A percentile compares a stretch with the other conserved stretches of the same genome.
Evolutionary conservation across 1,284 basidiomycete species (phyloP).

Genomic region (Binderoboletus segoi): DNA sequence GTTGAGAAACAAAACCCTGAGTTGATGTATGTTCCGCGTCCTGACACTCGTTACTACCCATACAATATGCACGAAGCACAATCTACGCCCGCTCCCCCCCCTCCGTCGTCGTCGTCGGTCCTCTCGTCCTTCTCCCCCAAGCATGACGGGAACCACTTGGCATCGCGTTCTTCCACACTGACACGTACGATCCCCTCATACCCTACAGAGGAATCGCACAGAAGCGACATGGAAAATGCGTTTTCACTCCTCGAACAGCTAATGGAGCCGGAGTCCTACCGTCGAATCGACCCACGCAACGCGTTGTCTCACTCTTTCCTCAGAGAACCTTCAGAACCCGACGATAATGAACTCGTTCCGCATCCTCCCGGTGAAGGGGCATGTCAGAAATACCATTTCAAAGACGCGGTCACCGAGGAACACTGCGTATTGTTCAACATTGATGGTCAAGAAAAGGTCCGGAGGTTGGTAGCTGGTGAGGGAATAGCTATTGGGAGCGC

Average conservation of each 20-base stretch:
- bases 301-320: slow-evolving; percentile 84
- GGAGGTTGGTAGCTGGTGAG: slow-evolving; percentile 58
- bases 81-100: slow-evolving; percentile 24
- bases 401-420: slow-evolving; percentile 58
- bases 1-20: slow-evolving; percentile 79
- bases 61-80: slow-evolving; percentile 35
- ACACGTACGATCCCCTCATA: slow-evolving; percentile 33
- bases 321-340: slow-evolving; percentile 40
- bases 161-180: slow-evolving; percentile 35
- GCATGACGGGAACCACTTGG: slow-evolving; percentile 20
- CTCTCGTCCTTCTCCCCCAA: slow-evolving; percentile 15
- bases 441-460: slow-evolving; percentile 39
- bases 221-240: slow-evolving; percentile 61
- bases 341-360: slow-evolving; percentile 68
- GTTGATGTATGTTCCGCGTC: slow-evolving; percentile 58
- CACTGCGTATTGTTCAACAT: slow-evolving; percentile 48
- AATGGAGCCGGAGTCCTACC: slow-evolving; percentile 75
- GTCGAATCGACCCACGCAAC: slow-evolving; percentile 72
- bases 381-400: slow-evolving; percentile 60
- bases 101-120: slow-evolving; percentile 40
- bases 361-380: slow-evolving; percentile 66
- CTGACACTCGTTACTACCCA: slow-evolving; percentile 57
- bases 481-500: slow-evolving; percentile 67
- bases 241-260: slow-evolving; percentile 74
- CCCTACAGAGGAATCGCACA: slow-evolving; percentile 45